Evolutionary conservation across 345 rosid genomes (phyloP).

Genomic region (Heritiera fomes): DNA sequence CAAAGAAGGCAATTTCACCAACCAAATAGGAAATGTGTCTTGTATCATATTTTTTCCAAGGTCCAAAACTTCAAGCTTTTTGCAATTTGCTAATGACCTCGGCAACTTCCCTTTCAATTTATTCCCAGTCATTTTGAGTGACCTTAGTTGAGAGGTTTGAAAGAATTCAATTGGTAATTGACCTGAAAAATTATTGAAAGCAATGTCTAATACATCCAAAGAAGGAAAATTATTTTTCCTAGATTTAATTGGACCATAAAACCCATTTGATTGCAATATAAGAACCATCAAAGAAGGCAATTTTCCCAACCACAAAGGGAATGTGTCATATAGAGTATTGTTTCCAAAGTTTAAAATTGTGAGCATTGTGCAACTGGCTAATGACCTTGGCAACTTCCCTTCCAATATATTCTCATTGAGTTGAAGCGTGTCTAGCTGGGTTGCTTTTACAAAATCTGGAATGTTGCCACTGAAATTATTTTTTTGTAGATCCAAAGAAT

Average conservation of each 20-base stretch:
- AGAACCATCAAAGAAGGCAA: neutral
- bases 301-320: neutral
- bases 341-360: neutral
- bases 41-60: neutral
- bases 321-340: neutral
- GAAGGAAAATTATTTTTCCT: neutral
- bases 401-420: neutral
- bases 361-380: neutral
- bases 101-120: neutral
- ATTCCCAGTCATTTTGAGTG: neutral
- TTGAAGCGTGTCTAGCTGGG: neutral
- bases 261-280: neutral
- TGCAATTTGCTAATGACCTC: conserved; percentile 8
- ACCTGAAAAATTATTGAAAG: neutral
- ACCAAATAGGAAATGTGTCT: neutral
- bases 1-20: neutral
- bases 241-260: neutral
- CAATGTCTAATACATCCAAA: neutral
- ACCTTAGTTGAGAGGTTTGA: neutral
- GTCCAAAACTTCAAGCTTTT: neutral
- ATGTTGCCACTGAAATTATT: neutral
- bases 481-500: neutral
- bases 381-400: conserved; percentile 3
- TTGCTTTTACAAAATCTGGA: neutral
- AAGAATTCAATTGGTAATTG: neutral